Percentiles rank a stretch among this genome's conserved stretches.
phyloP scores from a whole-genome alignment of 2,329 filamentous ascomycete genomes.

The Fusarium pseudonygamai region DNA sequence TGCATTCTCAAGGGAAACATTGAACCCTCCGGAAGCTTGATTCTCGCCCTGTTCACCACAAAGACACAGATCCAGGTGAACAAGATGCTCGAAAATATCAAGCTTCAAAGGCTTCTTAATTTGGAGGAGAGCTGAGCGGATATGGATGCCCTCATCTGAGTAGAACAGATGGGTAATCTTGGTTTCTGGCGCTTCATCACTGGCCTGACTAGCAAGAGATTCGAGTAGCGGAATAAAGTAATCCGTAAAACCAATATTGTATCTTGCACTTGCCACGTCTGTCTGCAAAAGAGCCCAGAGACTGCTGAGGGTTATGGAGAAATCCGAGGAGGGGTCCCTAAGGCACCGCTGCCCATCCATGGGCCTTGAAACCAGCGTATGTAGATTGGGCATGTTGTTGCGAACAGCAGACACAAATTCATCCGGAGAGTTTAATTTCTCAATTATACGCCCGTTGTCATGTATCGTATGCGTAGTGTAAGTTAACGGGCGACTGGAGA shows the following conservation, averaged over 20 bases:
- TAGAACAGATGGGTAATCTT: constrained; percentile 1
- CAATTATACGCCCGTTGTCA: too few species aligned
- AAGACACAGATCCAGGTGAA: constrained; percentile 8
- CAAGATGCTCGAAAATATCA: not conserved
- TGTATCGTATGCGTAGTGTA: not conserved
- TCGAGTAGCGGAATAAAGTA: constrained; percentile 1
- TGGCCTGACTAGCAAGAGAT: not conserved
- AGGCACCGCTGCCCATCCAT: constrained; percentile 2
- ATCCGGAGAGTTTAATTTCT: not conserved
- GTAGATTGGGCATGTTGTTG: not conserved
- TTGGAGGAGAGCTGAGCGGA: not conserved
- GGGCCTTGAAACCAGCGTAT: constrained; percentile 6
- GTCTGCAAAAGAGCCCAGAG: not conserved
- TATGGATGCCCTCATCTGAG: not conserved
- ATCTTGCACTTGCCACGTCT: accelerated
- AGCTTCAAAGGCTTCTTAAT: not conserved
- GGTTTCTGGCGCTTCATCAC: too few species aligned
- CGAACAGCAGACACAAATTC: not conserved
- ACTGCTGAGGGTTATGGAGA: not conserved
- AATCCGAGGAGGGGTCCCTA: not conserved
- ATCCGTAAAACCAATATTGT: not conserved
- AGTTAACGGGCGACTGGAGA: too few species aligned
- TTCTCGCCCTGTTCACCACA: too few species aligned
- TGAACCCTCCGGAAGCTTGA: not conserved
- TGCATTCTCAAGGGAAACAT: not conserved